Evolutionary conservation across 2,329 filamentous ascomycete genomes (phyloP), one percentile per base, ranked within the genome.

Genomic region (Neonectria sp.): DNA sequence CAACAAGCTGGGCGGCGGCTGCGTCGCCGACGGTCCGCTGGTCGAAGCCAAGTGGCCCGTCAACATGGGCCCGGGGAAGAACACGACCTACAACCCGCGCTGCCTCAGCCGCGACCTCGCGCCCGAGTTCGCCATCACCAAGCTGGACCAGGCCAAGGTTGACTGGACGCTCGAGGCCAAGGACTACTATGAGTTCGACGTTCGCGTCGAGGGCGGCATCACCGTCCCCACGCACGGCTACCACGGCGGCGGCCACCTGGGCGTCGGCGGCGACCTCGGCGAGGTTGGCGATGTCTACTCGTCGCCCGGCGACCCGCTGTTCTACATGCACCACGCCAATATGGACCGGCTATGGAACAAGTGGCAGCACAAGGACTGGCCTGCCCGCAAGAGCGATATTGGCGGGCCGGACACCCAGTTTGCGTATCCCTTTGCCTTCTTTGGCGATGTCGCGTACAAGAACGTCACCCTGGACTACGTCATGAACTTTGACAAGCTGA

Each of bases 31-130:
- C 29, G 74, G 75, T 2, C 71, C 73, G 17, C 74, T 75, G 24
- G 69, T 68, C n/a, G 31, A 29, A n/a, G 27, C 33, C 6, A 60
- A 71, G 49, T 65, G 58, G n/a, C 52, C 27, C 24, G 61, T 71
- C 31, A 60, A 65, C 33, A 65, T 74, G 58, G 72, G 70, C 37
- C 67, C 65, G n/a, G 68, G 63, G 48, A 68, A 63, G 46, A 64
- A 59, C 46, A 66, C 67, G 13, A 61, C 43, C 4, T 78, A 80
- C 60, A 79, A 73, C 59, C 78, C 79, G 6, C 78, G 74, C 60
- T 81, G 79, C 59, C 60, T 80, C 33, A 72, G 73, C 9, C 75
- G 79, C 37, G 79, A 80, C 59, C 67, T 81, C 11, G 76, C 73
- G 27, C 70, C 70, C 17, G 49, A 31, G 4, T 60, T 68, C 35